These are phyloP conservation scores for Termitomyces sp. DNA, from an alignment of 1,284 basidiomycete genomes.

Conservation along the genomic window DNA sequence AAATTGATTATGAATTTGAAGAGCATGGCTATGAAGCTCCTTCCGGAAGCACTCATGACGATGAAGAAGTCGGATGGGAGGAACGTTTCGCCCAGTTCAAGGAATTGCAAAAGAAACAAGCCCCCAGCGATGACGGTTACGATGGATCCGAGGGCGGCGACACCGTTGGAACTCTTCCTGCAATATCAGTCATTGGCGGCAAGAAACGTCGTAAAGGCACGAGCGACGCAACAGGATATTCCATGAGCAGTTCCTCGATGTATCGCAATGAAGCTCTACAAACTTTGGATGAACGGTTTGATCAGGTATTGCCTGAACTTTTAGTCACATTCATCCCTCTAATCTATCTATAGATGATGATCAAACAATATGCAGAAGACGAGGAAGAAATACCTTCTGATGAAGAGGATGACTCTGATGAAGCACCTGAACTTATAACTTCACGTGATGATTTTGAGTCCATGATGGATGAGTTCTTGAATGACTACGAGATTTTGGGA, in stretches of 20 bases:
- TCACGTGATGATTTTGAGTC: slow-evolving; percentile 84
- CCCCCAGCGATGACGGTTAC: slow-evolving; percentile 44
- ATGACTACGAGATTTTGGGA: slow-evolving; percentile 89
- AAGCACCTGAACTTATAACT: slow-evolving; percentile 71
- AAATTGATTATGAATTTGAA: slow-evolving; percentile 61
- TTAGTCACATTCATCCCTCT: neutral
- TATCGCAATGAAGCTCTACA: slow-evolving; percentile 86
- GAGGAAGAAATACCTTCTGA: slow-evolving; percentile 37
- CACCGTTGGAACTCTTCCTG: slow-evolving; percentile 69
- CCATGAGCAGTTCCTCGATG: slow-evolving; percentile 97
- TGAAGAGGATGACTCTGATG: slow-evolving; percentile 50
- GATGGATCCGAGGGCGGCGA: slow-evolving; percentile 72
- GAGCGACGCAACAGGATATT: slow-evolving; percentile 86
- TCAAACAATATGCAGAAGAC: slow-evolving; percentile 72
- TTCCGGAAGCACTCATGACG: slow-evolving; percentile 21
- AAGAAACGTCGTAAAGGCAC: slow-evolving; percentile 65
- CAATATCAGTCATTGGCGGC: slow-evolving; percentile 71
- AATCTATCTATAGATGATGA: slow-evolving; percentile 45
- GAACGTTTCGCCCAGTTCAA: slow-evolving; percentile 78
- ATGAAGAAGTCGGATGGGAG: slow-evolving; percentile 55
- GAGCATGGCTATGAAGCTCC: slow-evolving; percentile 50
- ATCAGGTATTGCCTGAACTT: slow-evolving; percentile 54
- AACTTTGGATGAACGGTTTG: slow-evolving; percentile 90
- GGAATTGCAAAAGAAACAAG: slow-evolving; percentile 29
- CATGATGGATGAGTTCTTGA: slow-evolving; percentile 93